Evolutionary conservation across 345 rosid genomes (phyloP).

Genomic region (Raphanus raphanistrum): DNA sequence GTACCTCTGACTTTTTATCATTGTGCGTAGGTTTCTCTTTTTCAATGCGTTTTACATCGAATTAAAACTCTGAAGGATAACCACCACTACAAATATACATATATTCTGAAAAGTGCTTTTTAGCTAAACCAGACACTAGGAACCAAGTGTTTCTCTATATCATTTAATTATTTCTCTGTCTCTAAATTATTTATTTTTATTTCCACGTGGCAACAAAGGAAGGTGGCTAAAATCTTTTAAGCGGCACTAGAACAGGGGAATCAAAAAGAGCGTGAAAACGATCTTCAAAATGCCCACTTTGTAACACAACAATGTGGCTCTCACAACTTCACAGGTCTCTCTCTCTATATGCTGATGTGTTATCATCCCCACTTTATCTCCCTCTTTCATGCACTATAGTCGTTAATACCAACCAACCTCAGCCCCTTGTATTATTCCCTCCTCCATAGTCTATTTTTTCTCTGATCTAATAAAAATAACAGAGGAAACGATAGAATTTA

Average conservation of each 20-base stretch:
- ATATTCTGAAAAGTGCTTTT: not conserved
- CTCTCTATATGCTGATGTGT: not conserved
- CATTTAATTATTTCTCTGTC: not conserved
- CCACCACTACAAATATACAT: not conserved
- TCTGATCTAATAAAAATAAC: not conserved
- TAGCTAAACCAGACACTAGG: not conserved
- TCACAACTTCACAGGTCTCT: not conserved
- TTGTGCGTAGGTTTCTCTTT: not conserved
- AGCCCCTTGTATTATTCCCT: slow-evolving; percentile 18
- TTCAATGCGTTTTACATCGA: slow-evolving; percentile 19
- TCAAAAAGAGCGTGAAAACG: slow-evolving; percentile 40
- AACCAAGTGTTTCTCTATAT: slow-evolving; percentile 11
- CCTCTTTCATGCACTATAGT: slow-evolving; percentile 2
- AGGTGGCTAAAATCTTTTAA: slow-evolving; percentile 26
- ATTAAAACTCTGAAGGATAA: not conserved
- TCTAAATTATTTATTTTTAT: too few species aligned
- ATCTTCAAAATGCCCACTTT: slow-evolving; percentile 12
- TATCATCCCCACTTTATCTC: slow-evolving; percentile 4
- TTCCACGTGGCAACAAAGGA: slow-evolving; percentile 26
- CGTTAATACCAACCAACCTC: slow-evolving; percentile 16
- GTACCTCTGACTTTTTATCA: not conserved
- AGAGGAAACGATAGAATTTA: not conserved
- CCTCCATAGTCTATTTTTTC: not conserved
- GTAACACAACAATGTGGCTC: slow-evolving; percentile 30
- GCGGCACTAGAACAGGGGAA: slow-evolving; percentile 23